Percentiles rank a stretch among this genome's conserved stretches.
phyloP scores from a whole-genome alignment of 2,329 filamentous ascomycete species.

The Penicillium italicum region DNA sequence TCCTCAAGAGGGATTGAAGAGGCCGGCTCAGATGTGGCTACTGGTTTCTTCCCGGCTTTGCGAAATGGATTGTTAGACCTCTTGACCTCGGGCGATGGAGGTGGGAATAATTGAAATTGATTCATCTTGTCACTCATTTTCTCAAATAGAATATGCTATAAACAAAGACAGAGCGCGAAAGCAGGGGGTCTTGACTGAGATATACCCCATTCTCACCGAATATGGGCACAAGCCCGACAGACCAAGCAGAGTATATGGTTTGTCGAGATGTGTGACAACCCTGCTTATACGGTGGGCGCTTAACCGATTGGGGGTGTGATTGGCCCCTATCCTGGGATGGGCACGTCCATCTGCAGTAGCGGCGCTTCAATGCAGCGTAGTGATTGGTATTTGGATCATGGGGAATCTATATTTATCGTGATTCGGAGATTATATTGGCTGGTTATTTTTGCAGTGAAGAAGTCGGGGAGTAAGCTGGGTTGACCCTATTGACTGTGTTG shows the following conservation, averaged over 20 bases:
- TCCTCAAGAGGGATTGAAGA: constrained; percentile 32
- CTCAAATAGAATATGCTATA: background rate
- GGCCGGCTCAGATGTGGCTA: constrained; percentile 19
- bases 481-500: background rate
- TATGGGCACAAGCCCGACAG: background rate
- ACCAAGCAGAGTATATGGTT: constrained; percentile 5
- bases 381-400: constrained; percentile 14
- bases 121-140: constrained; percentile 24
- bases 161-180: constrained; percentile 7
- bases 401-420: constrained; percentile 6
- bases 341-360: constrained; percentile 17
- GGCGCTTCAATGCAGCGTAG: constrained; percentile 15
- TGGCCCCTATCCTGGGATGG: constrained; percentile 19
- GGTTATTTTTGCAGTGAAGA: constrained; percentile 5
- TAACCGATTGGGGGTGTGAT: constrained; percentile 24
- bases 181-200: constrained; percentile 20
- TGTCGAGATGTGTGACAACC: constrained; percentile 18
- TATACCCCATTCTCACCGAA: constrained; percentile 17
- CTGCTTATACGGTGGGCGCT: constrained; percentile 30
- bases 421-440: background rate
- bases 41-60: constrained; percentile 25
- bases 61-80: constrained; percentile 36
- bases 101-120: constrained; percentile 43
- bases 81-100: constrained; percentile 31
- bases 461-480: constrained; percentile 1